These are phyloP conservation scores for Phialemonium atrogriseum DNA, from an alignment of 2,329 filamentous ascomycete species.

Conservation along the genomic window DNA sequence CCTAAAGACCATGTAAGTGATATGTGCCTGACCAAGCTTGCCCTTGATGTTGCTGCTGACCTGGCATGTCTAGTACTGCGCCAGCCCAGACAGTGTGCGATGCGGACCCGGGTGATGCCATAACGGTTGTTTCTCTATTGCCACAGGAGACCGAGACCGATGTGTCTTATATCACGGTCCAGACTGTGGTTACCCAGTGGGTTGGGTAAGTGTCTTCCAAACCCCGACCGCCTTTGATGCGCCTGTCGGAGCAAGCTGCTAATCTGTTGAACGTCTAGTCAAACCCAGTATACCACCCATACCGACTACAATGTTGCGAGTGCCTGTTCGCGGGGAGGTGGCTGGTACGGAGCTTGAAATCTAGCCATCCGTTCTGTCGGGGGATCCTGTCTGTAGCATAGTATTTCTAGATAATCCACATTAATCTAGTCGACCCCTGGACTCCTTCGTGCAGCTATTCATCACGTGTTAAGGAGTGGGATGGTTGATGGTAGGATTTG, in stretches of 20 bases:
- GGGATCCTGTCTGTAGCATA: too few species aligned
- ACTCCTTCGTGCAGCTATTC: too few species aligned
- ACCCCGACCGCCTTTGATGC: neutral
- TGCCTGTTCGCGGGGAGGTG: constrained; percentile 14
- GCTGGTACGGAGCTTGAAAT: constrained; percentile 12
- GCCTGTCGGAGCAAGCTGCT: neutral
- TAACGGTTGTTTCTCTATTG: constrained; percentile 10
- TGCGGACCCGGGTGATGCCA: constrained; percentile 6
- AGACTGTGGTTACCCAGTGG: constrained; percentile 10
- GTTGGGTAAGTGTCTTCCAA: constrained; percentile 11
- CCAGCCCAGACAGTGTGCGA: constrained; percentile 15
- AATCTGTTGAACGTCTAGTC: constrained; percentile 5
- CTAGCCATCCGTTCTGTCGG: too few species aligned
- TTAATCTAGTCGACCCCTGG: too few species aligned
- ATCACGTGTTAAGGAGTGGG: too few species aligned
- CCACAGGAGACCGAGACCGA: constrained; percentile 9
- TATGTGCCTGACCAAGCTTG: neutral
- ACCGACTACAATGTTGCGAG: constrained; percentile 12
- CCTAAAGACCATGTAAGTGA: constrained; percentile 11
- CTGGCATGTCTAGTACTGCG: constrained; percentile 8
- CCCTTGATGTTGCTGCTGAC: neutral
- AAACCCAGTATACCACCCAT: constrained; percentile 12
- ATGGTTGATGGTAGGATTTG: too few species aligned
- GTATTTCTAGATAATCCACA: too few species aligned
- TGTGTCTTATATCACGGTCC: constrained; percentile 10